Conservation (phyloP, 83 land plant species). For the Diphasiastrum complanatum region DNA sequence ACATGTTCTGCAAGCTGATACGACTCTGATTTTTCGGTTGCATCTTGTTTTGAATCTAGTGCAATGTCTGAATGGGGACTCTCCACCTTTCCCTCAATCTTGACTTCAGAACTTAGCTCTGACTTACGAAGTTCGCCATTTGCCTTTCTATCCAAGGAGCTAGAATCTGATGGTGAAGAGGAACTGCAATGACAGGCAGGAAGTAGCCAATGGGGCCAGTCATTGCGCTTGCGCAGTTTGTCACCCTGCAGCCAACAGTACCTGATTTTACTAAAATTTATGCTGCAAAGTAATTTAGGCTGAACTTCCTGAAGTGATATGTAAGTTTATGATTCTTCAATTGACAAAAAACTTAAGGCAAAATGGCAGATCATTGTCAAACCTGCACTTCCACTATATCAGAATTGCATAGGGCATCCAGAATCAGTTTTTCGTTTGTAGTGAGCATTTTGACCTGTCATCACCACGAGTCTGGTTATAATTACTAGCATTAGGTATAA, state of each 20-base stretch:
- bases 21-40: too few species aligned
- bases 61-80: too few species aligned
- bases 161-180: constrained; percentile 16
- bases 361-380: neutral
- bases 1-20: too few species aligned
- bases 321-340: neutral
- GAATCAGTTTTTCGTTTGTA: constrained; percentile 47
- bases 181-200: constrained; percentile 23
- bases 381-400: constrained; percentile 77
- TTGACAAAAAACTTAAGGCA: neutral
- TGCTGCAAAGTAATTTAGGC: neutral
- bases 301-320: neutral
- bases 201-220: constrained; percentile 61
- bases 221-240: constrained; percentile 66
- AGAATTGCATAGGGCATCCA: constrained; percentile 67
- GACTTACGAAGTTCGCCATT: too few species aligned
- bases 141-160: too few species aligned
- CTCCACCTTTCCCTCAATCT: too few species aligned
- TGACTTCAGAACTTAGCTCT: too few species aligned
- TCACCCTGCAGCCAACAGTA: constrained; percentile 50
- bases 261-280: neutral
- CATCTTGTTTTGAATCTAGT: too few species aligned
- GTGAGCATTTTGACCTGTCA: constrained; percentile 65
- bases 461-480: neutral
- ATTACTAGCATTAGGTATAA: neutral